These are phyloP conservation scores for Colletotrichum sojae DNA, from an alignment of 2,329 filamentous ascomycete genomes.

Conservation along the genomic window DNA sequence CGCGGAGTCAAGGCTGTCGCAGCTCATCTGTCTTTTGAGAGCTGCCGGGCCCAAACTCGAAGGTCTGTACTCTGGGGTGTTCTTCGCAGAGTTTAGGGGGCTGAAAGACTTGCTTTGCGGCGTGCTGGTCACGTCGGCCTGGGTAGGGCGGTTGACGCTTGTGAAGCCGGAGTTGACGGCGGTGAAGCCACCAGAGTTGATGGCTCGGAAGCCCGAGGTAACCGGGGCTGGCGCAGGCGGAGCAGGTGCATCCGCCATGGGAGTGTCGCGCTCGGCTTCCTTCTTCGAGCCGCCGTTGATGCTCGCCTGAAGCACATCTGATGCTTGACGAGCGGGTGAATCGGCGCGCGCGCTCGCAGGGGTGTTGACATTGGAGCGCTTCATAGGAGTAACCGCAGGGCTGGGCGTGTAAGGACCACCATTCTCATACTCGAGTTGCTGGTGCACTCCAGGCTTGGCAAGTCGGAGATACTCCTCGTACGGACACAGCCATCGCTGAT, in stretches of 20 bases:
- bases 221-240: slow-evolving; percentile 57
- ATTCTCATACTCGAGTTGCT: slow-evolving; percentile 93
- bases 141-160: slow-evolving; percentile 71
- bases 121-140: slow-evolving; percentile 67
- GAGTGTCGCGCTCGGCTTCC: slow-evolving; percentile 63
- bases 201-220: slow-evolving; percentile 71
- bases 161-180: slow-evolving; percentile 81
- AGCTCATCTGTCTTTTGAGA: slow-evolving; percentile 84
- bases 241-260: slow-evolving; percentile 62
- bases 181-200: slow-evolving; percentile 76
- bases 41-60: slow-evolving; percentile 67
- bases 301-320: slow-evolving; percentile 66
- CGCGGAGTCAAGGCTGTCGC: slow-evolving; percentile 64
- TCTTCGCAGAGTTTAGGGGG: slow-evolving; percentile 74
- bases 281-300: slow-evolving; percentile 59
- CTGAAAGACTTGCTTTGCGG: slow-evolving; percentile 73
- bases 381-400: slow-evolving; percentile 78
- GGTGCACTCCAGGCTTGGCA: slow-evolving; percentile 96
- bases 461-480: slow-evolving; percentile 95
- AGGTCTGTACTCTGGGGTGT: slow-evolving; percentile 75
- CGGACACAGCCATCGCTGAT: slow-evolving; percentile 95
- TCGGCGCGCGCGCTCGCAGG: slow-evolving; percentile 72
- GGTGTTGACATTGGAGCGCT: slow-evolving; percentile 72
- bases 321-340: slow-evolving; percentile 75
- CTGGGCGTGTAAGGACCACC: slow-evolving; percentile 90